These are phyloP conservation scores for Seiridium unicorne DNA, from an alignment of 2,329 filamentous ascomycete genomes.

Conservation along the genomic window DNA sequence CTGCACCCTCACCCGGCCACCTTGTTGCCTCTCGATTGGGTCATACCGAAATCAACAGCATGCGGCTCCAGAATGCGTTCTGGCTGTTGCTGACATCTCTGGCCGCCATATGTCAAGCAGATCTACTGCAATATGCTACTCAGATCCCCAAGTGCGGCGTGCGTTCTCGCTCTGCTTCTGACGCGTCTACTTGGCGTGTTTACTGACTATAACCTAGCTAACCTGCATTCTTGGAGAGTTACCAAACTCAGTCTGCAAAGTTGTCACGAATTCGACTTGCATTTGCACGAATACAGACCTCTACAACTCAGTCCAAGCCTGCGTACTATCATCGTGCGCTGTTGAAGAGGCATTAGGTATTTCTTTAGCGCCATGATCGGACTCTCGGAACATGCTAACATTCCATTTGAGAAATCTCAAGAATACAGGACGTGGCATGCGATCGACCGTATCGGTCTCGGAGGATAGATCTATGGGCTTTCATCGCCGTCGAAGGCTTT, in stretches of 20 bases:
- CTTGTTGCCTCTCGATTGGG: background rate
- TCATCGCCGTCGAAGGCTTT: conserved; percentile 33
- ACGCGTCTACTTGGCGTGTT: background rate
- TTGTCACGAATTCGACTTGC: conserved; percentile 23
- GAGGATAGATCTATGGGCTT: conserved; percentile 27
- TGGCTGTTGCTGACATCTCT: background rate
- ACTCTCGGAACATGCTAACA: background rate
- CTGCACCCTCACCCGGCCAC: no score
- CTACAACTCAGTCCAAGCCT: conserved; percentile 15
- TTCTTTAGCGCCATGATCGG: background rate
- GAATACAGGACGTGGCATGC: conserved; percentile 32
- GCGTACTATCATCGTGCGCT: conserved; percentile 22
- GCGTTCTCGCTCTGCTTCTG: background rate
- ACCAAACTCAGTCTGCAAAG: conserved; percentile 21
- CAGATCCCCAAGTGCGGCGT: conserved; percentile 20
- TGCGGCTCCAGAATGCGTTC: background rate
- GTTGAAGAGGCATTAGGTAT: conserved; percentile 24
- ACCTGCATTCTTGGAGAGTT: conserved; percentile 19
- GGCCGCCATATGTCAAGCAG: conserved; percentile 1
- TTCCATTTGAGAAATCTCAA: conserved; percentile 24
- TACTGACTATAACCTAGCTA: conserved; percentile 13
- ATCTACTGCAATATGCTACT: conserved; percentile 13
- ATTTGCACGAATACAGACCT: conserved; percentile 24
- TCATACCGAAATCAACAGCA: background rate
- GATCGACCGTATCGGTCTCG: conserved; percentile 26